Conservation (phyloP, 176 grass and related monocot species). For the Secale cereale region DNA sequence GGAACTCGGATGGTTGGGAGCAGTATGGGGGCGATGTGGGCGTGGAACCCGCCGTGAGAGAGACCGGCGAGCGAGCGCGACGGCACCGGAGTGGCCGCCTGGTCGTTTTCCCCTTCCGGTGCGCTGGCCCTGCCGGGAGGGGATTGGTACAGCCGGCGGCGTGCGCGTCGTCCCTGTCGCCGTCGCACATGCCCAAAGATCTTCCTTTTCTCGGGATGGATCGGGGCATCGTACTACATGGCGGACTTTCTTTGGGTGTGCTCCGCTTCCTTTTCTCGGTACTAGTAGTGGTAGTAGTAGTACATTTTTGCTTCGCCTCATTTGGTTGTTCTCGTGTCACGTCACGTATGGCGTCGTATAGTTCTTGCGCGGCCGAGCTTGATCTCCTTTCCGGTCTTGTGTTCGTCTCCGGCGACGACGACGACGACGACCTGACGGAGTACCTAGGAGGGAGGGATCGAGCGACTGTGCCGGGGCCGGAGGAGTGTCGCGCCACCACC, state of each 20-base stretch:
- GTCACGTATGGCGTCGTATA: not conserved
- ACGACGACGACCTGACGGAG: not conserved
- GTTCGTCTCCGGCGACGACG: not conserved
- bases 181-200: not conserved
- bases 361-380: not conserved
- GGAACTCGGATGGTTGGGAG: not conserved
- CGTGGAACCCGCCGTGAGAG: not conserved
- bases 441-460: too few relatives aligned
- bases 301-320: not conserved
- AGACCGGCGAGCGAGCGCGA: not conserved
- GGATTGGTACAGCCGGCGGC: not conserved
- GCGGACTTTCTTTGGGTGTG: not conserved
- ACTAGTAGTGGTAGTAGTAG: not conserved
- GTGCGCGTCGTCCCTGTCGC: not conserved
- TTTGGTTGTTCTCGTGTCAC: not conserved
- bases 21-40: slow-evolving; percentile 8
- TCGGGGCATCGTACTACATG: not conserved
- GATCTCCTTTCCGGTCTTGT: too few relatives aligned
- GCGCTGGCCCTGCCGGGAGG: not conserved
- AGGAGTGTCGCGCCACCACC: not conserved
- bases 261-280: not conserved
- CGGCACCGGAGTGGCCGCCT: not conserved
- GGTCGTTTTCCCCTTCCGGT: slow-evolving; percentile 19
- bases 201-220: not conserved
- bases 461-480: not conserved